Evolutionary conservation across 495 filamentous ascomycete species (phyloP), one percentile per base, ranked within the genome.

Genomic region (Cryomyces minteri): DNA sequence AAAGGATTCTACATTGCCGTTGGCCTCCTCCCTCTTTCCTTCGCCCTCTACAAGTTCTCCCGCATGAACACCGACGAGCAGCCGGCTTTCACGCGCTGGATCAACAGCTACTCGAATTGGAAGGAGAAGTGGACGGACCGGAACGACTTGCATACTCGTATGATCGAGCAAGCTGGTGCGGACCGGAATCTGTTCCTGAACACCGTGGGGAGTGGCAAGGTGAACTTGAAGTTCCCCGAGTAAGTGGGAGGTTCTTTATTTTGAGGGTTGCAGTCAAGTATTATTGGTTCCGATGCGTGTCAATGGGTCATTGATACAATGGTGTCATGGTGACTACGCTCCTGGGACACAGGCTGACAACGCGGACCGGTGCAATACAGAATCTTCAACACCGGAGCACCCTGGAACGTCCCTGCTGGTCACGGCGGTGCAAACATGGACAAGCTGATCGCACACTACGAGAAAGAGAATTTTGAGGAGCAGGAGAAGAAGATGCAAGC

Each of bases 181-280:
- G 79, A 86, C 58, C 65, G 74, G 54, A 72, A 77, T 52, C 57
- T 87, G 53, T 82, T 83, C 53, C 60, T 71, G 39, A 73, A 70
- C 56, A 65, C 72, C 46, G 62, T 53, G 31, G 29, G 18, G 12
- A 31, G 43, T 25, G 46, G 36, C 18, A 51, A 58, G 48, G 58
- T 73, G 31, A 66, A 72, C 7, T 57, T 86, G 64, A 72, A 58
- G 57, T 76, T 75, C 55, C 75, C 73, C 34, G 82, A 88, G 82
- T 86, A 72, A 55, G 79, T 70, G 45, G 40, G 1, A 32, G 12
- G 3, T 9, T 38, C 34, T 14, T 38, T 2, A 25, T 25, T 25
- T 25, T 25, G 18, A 25, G 18, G 18, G 18, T 25, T 25, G 18
- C 18, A 25, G 1, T 38, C 34, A 38, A 14, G 34, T 38, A 14